These are phyloP conservation scores for Coniella vitis DNA, from an alignment of 2,329 filamentous ascomycete genomes.

Conservation along the genomic window DNA sequence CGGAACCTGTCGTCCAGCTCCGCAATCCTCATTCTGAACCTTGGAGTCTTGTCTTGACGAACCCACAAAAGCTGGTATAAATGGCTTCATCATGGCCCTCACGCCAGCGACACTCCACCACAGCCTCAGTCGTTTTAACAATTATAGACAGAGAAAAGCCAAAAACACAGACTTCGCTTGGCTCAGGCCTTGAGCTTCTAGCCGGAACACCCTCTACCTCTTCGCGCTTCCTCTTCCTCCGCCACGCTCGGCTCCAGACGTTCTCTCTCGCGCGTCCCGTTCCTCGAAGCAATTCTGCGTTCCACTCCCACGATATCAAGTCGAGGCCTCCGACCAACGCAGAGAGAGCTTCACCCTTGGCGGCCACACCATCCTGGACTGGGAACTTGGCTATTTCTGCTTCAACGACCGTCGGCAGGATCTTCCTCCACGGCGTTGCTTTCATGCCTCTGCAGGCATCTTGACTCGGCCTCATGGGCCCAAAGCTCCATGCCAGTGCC, in stretches of 20 bases:
- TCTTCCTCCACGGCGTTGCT: constrained; percentile 31
- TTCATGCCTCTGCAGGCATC: constrained; percentile 38
- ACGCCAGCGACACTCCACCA: constrained; percentile 59
- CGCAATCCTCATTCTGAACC: constrained; percentile 2
- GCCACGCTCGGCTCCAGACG: constrained; percentile 72
- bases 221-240: constrained; percentile 47
- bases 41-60: constrained; percentile 53
- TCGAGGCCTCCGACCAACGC: constrained; percentile 48
- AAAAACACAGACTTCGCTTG: constrained; percentile 37
- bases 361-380: constrained; percentile 31
- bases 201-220: constrained; percentile 18
- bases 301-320: constrained; percentile 58
- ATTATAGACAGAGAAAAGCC: constrained; percentile 52
- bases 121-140: constrained; percentile 33
- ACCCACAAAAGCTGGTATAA: constrained; percentile 84
- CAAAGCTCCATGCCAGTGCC: constrained; percentile 85
- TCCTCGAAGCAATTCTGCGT: constrained; percentile 44
- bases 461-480: constrained; percentile 53
- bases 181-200: constrained; percentile 8
- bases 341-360: constrained; percentile 30
- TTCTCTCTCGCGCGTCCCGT: constrained; percentile 60
- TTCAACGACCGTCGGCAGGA: constrained; percentile 39
- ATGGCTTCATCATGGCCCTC: constrained; percentile 66
- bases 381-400: constrained; percentile 39
- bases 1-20: no score